phyloP scores from a whole-genome alignment of 805 yeast genomes.

The Kodamaea restingae region DNA sequence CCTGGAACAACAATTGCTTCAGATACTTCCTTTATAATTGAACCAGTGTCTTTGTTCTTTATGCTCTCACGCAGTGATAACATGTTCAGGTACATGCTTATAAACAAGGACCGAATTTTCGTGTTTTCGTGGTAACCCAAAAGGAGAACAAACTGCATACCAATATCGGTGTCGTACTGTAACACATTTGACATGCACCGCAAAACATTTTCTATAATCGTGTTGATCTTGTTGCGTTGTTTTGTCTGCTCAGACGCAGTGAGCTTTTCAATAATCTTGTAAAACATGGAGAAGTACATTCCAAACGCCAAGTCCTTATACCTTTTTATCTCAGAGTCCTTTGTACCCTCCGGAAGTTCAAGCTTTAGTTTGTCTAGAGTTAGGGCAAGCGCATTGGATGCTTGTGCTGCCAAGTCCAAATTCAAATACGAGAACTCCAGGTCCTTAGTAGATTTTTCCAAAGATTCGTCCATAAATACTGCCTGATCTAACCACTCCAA shows the following conservation, averaged over 20 bases:
- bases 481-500: constrained; percentile 56
- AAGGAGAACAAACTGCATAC: constrained; percentile 70
- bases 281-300: constrained; percentile 61
- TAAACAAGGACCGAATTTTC: constrained; percentile 64
- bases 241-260: constrained; percentile 23
- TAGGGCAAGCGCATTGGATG: constrained; percentile 54
- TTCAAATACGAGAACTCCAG: constrained; percentile 46
- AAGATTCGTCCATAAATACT: constrained; percentile 26
- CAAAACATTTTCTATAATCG: constrained; percentile 60
- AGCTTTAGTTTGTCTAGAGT: constrained; percentile 54
- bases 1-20: constrained; percentile 28
- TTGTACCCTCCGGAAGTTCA: constrained; percentile 55
- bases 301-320: constrained; percentile 62
- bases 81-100: constrained; percentile 74
- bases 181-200: constrained; percentile 64
- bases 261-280: constrained; percentile 47
- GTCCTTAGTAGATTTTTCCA: constrained; percentile 14
- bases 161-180: constrained; percentile 71
- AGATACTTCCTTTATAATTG: constrained; percentile 22
- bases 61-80: constrained; percentile 12
- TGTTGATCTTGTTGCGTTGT: constrained; percentile 50
- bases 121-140: constrained; percentile 70
- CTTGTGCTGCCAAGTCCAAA: constrained; percentile 61
- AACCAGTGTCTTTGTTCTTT: constrained; percentile 26
- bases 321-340: constrained; percentile 49